Conservation (phyloP, 257 asterid genomes). For the Cruciata laevipes region DNA sequence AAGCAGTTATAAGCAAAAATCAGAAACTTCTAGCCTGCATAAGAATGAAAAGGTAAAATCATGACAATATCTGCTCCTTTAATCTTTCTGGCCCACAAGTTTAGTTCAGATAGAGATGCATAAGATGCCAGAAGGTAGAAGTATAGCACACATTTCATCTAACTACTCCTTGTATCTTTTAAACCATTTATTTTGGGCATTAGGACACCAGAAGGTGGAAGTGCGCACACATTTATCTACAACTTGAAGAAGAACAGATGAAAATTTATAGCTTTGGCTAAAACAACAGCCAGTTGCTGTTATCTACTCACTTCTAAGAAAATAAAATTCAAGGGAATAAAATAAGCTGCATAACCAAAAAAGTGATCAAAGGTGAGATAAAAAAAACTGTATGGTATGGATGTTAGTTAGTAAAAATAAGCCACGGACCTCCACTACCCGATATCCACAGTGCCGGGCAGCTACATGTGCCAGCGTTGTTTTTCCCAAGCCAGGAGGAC, state of each 20-base stretch:
- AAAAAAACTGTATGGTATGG: too few relatives aligned
- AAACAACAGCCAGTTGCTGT: background rate
- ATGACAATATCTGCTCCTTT: background rate
- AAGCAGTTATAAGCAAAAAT: background rate
- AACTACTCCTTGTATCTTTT: background rate
- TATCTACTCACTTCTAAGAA: background rate
- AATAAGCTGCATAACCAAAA: background rate
- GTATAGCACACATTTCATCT: too few relatives aligned
- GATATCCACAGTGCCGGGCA: conserved; percentile 95
- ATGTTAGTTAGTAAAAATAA: conserved; percentile 8
- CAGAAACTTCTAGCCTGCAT: conserved; percentile 3
- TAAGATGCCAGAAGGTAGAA: background rate
- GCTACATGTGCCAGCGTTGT: conserved; percentile 99
- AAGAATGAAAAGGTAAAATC: background rate
- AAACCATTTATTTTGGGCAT: background rate
- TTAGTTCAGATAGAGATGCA: background rate
- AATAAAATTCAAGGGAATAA: background rate
- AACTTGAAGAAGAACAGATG: background rate
- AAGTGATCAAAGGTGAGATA: background rate
- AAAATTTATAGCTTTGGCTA: background rate
- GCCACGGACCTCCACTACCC: conserved; percentile 79
- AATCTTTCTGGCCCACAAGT: conserved; percentile 1
- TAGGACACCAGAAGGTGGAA: background rate
- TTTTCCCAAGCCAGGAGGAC: conserved; percentile 99
- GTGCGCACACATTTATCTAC: background rate